A percentile compares a stretch with the other conserved stretches of the same genome.
Conservation (phyloP, 352 stramenopile species). For the Phytophthora pseudosyringae region DNA sequence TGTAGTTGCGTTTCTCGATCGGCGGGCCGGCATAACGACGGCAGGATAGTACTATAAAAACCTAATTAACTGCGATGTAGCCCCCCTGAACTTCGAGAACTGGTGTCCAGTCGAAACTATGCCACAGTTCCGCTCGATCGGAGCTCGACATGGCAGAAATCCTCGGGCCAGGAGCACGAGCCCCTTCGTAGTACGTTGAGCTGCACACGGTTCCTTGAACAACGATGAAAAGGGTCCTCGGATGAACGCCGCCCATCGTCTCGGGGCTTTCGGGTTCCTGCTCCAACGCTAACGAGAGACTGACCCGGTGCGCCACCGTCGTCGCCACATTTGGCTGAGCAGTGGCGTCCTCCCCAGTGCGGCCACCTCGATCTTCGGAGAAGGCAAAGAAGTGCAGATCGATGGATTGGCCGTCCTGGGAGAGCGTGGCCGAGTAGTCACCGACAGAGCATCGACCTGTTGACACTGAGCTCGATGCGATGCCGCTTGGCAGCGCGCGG, state of each 20-base stretch:
- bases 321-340: neutral
- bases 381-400: conserved; percentile 10
- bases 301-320: neutral
- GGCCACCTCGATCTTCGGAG: neutral
- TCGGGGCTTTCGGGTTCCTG: neutral
- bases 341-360: neutral
- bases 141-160: neutral
- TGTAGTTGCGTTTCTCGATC: no score
- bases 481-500: conserved; percentile 29
- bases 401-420: neutral
- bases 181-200: conserved; percentile 1
- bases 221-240: conserved; percentile 10
- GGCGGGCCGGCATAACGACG: neutral
- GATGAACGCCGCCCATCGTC: neutral
- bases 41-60: neutral
- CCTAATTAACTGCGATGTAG: conserved; percentile 5
- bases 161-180: neutral
- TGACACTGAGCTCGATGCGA: conserved; percentile 10
- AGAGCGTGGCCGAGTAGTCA: conserved; percentile 13
- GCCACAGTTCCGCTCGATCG: conserved; percentile 7
- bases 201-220: conserved; percentile 14
- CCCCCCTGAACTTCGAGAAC: conserved; percentile 8
- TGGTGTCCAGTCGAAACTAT: conserved; percentile 3
- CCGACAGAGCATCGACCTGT: conserved; percentile 11
- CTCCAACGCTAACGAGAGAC: conserved; percentile 7